phyloP scores from a whole-genome alignment of 2,329 filamentous ascomycete genomes.

The Pleurostoma richardsiae region DNA sequence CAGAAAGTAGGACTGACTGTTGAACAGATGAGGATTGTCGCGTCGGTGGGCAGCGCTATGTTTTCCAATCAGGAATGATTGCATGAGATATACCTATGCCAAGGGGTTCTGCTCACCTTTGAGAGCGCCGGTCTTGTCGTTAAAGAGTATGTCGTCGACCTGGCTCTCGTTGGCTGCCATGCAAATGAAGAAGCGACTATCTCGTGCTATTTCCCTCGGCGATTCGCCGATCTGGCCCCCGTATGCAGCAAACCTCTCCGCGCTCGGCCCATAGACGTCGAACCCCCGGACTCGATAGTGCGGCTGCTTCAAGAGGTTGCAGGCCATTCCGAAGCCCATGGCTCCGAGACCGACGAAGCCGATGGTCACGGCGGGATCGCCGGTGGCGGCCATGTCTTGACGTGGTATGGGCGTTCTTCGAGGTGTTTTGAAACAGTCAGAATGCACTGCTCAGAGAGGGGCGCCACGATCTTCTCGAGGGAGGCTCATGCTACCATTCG shows the following conservation, averaged over 20 bases:
- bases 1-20: slow-evolving; percentile 55
- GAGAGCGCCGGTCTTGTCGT: slow-evolving; percentile 33
- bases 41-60: slow-evolving; percentile 39
- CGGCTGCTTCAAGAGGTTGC: slow-evolving; percentile 50
- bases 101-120: not conserved
- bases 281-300: slow-evolving; percentile 53
- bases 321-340: slow-evolving; percentile 65
- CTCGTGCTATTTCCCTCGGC: slow-evolving; percentile 45
- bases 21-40: slow-evolving; percentile 53
- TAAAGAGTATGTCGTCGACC: slow-evolving; percentile 51
- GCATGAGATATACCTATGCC: not conserved
- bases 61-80: slow-evolving; percentile 17
- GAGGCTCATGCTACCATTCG: too few species aligned
- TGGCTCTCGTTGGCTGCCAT: slow-evolving; percentile 48
- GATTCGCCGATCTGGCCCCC: slow-evolving; percentile 49
- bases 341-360: slow-evolving; percentile 60
- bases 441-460: too few species aligned
- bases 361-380: slow-evolving; percentile 16
- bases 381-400: too few species aligned
- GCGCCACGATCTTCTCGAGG: too few species aligned
- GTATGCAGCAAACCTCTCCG: slow-evolving; percentile 49
- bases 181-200: slow-evolving; percentile 52
- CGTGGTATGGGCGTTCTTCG: too few species aligned
- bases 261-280: slow-evolving; percentile 52
- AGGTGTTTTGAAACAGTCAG: too few species aligned